phyloP scores from a whole-genome alignment of 441 rosid genomes.

The Populus hybrid region DNA sequence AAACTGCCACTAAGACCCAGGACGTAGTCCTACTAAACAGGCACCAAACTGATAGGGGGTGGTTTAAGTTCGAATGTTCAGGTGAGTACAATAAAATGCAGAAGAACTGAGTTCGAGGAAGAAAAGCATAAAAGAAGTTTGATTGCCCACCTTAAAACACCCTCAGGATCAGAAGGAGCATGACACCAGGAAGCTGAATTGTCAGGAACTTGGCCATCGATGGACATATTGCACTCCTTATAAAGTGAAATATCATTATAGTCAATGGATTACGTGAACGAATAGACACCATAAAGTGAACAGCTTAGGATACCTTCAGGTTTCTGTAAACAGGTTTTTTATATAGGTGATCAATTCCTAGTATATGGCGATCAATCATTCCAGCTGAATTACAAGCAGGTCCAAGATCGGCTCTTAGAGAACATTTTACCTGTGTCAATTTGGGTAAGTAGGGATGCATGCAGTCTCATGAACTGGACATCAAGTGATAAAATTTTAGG shows the following conservation, averaged over 20 bases:
- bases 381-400: conserved; percentile 35
- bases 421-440: conserved; percentile 24
- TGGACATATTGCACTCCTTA: conserved; percentile 27
- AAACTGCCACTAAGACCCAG: neutral
- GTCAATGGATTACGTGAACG: neutral
- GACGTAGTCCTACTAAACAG: neutral
- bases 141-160: conserved; percentile 23
- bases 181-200: conserved; percentile 33
- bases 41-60: neutral
- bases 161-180: conserved; percentile 25
- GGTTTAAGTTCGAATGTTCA: neutral
- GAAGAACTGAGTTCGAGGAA: neutral
- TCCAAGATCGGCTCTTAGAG: conserved; percentile 33
- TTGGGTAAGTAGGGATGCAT: neutral
- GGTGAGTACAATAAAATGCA: neutral
- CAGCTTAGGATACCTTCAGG: conserved; percentile 21
- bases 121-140: conserved; percentile 2
- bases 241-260: conserved; percentile 1
- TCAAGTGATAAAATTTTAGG: neutral
- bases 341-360: conserved; percentile 28
- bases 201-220: conserved; percentile 18
- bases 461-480: neutral
- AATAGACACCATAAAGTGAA: neutral
- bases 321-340: conserved; percentile 30
- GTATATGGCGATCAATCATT: conserved; percentile 30